phyloP scores from a whole-genome alignment of 2,329 filamentous ascomycete genomes.

The Basipetospora chlamydospora region DNA sequence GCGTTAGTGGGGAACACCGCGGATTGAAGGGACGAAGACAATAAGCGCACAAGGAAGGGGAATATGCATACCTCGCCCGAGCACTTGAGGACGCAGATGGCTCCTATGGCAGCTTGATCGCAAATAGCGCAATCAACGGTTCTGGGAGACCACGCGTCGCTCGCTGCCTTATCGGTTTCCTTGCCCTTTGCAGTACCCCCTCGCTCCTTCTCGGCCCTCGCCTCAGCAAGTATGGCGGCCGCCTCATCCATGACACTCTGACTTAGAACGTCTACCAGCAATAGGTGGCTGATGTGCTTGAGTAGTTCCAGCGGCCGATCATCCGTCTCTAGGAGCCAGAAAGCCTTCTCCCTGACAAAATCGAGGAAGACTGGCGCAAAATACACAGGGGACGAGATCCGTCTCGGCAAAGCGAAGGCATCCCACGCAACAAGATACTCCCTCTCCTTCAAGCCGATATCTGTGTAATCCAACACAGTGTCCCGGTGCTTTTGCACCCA shows the following conservation, averaged over 20 bases:
- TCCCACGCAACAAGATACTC: constrained; percentile 47
- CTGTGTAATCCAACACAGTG: constrained; percentile 40
- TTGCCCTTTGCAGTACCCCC: background rate
- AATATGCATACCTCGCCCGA: constrained; percentile 4
- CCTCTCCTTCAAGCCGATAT: constrained; percentile 37
- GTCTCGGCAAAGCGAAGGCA: constrained; percentile 34
- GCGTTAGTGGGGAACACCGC: background rate
- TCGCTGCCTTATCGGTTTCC: background rate
- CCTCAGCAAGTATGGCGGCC: constrained; percentile 26
- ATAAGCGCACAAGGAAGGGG: no score
- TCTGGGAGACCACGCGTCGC: background rate
- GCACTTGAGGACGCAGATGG: constrained; percentile 3
- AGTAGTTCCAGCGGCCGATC: constrained; percentile 38
- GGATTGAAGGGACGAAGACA: background rate
- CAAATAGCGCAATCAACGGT: background rate
- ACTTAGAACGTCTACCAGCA: constrained; percentile 31
- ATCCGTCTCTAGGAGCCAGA: constrained; percentile 34
- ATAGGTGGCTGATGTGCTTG: constrained; percentile 36
- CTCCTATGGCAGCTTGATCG: background rate
- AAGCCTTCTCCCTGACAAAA: constrained; percentile 34
- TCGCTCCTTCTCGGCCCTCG: constrained; percentile 17
- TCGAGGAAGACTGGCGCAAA: constrained; percentile 35
- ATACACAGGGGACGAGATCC: constrained; percentile 35
- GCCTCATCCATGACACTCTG: constrained; percentile 28
- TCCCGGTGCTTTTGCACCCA: constrained; percentile 45